These are phyloP conservation scores for Thalassiosira hispida DNA, from an alignment of 352 stramenopile species.

Conservation along the genomic window DNA sequence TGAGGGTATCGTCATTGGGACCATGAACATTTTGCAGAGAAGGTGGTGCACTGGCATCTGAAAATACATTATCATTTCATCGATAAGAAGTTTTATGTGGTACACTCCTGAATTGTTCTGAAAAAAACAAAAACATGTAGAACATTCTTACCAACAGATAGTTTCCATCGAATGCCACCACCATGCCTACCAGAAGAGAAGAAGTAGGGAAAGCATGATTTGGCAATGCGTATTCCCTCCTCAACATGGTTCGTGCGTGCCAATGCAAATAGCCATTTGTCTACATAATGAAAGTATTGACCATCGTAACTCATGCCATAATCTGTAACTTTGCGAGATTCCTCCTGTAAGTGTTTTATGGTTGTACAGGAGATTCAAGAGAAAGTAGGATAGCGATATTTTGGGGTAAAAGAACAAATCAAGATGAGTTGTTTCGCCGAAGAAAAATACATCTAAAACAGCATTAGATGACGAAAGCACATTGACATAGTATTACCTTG, in stretches of 20 bases:
- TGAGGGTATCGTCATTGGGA: constrained; percentile 22
- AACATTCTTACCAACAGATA: constrained; percentile 15
- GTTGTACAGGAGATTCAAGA: background rate
- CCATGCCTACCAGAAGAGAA: background rate
- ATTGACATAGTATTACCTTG: too few relatives aligned
- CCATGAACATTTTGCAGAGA: background rate
- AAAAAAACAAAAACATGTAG: too few relatives aligned
- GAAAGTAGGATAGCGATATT: background rate
- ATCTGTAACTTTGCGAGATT: constrained; percentile 14
- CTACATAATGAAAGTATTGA: constrained; percentile 21
- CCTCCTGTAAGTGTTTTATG: background rate
- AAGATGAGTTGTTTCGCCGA: background rate
- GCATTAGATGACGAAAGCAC: too few relatives aligned
- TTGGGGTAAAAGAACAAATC: background rate
- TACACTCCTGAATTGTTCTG: too few relatives aligned
- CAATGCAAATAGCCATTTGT: constrained; percentile 24
- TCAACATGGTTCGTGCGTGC: constrained; percentile 13
- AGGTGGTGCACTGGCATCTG: constrained; percentile 3
- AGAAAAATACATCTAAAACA: background rate
- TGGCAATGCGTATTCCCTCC: constrained; percentile 26
- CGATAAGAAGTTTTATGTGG: too few relatives aligned
- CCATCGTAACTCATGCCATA: constrained; percentile 25
- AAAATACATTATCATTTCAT: too few relatives aligned
- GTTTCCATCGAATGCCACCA: constrained; percentile 30
- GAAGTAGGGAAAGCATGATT: constrained; percentile 26